Percentiles rank a stretch among this genome's conserved stretches.
phyloP scores from a whole-genome alignment of 352 stramenopile species.

The Phytophthora hibernalis region DNA sequence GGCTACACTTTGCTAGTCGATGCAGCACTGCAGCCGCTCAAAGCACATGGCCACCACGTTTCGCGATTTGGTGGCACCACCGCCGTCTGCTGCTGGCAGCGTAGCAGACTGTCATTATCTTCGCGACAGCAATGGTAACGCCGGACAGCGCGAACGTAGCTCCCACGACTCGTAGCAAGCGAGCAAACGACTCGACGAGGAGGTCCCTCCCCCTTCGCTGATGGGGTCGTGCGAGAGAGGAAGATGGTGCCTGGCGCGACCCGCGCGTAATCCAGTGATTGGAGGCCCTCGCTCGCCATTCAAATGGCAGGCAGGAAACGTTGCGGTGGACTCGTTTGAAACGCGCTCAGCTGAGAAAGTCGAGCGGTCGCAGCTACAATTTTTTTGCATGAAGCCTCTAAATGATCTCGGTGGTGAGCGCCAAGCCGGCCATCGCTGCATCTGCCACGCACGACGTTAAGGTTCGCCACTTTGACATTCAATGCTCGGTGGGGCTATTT shows the following conservation, averaged over 20 bases:
- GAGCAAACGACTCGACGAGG: not conserved
- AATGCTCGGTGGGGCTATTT: conserved; percentile 11
- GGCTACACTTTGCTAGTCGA: conserved; percentile 2
- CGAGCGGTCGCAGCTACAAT: conserved; percentile 8
- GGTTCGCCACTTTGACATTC: conserved; percentile 10
- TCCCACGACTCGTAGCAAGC: too few relatives aligned
- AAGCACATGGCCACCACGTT: not conserved
- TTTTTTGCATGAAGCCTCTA: not conserved
- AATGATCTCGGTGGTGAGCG: not conserved
- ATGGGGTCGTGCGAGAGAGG: conserved; percentile 7
- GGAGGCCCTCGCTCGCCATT: conserved; percentile 24
- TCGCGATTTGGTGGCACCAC: too few relatives aligned
- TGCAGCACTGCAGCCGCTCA: not conserved
- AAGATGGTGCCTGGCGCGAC: not conserved
- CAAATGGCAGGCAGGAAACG: too few relatives aligned
- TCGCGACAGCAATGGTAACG: not conserved
- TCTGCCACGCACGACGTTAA: conserved; percentile 3
- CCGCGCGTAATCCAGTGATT: conserved; percentile 18
- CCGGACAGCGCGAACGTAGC: not conserved
- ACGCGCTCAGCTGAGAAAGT: conserved; percentile 41
- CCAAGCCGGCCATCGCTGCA: not conserved
- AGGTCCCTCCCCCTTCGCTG: not conserved
- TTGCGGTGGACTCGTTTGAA: conserved; percentile 12
- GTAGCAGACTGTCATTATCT: not conserved
- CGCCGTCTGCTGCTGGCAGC: not conserved